A percentile compares a stretch with the other conserved stretches of the same genome.
Conservation (phyloP, 2,329 filamentous ascomycete species). For the Hymenoscyphus repandus region DNA sequence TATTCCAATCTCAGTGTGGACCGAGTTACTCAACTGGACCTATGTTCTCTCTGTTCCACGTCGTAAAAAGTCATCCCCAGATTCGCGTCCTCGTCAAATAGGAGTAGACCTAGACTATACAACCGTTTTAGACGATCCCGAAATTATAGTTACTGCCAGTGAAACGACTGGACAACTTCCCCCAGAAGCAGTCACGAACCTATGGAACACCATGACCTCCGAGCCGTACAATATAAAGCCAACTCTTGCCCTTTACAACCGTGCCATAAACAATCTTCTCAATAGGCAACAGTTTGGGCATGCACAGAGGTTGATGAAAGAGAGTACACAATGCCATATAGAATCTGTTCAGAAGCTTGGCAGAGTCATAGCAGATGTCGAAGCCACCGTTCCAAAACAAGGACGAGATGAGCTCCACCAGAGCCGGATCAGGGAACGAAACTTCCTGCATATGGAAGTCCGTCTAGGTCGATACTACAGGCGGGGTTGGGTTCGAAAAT, state of each 20-base stretch:
- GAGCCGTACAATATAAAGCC: slow-evolving; percentile 28
- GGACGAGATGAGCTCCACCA: not conserved
- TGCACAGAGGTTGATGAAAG: not conserved
- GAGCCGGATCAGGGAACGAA: too few relatives aligned
- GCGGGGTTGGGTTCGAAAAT: not conserved
- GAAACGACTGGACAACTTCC: slow-evolving; percentile 12
- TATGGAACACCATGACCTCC: slow-evolving; percentile 28
- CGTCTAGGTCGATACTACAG: not conserved
- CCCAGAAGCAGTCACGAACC: slow-evolving; percentile 15
- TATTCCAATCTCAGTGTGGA: slow-evolving; percentile 57
- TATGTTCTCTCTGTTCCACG: slow-evolving; percentile 44
- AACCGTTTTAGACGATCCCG: not conserved
- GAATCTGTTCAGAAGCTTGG: not conserved
- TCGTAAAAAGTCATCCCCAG: slow-evolving; percentile 1
- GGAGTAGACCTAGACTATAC: not conserved
- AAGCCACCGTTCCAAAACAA: too few relatives aligned
- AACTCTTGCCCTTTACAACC: slow-evolving; percentile 25
- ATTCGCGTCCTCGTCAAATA: not conserved
- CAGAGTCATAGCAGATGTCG: not conserved
- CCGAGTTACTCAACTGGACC: slow-evolving; percentile 61
- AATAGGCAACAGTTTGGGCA: not conserved
- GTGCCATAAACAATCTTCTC: slow-evolving; percentile 19
- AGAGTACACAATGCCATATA: not conserved
- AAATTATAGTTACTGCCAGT: not conserved
- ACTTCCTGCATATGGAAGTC: not conserved